Base-by-base conservation (phyloP, 192 early-diverging fungal species). In the Mortierella claussenii region DNA sequence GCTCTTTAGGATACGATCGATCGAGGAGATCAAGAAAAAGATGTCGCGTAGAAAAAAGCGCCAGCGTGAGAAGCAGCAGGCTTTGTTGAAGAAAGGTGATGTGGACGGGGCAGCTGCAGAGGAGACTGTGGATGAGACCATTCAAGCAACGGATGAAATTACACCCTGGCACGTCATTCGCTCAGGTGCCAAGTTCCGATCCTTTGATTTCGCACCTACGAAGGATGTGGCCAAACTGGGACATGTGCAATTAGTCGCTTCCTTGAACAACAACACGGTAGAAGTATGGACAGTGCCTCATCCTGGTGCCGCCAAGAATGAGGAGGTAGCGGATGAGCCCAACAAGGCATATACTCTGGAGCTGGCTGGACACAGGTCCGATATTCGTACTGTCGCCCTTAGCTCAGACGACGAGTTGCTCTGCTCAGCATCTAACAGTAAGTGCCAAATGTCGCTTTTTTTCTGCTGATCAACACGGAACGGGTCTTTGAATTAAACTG, bases 321-420 rank as follows among this genome's bases (percentile, higher is more conserved):
- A 90, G 55, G 89, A 91, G 44, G 84, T 87, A 17, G 75, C 90
- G 59, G 63, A 82, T 3, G 90, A 91, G 58, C 87, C 92, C n/a
- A 74, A 84, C 50, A 84, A 89, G 54, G 63, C 86, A 40, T 85
- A 86, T 53, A 83, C 90, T 10, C 65, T 99, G 28, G 96, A 98
- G 68, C 70, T 94, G 31, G 83, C 85, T 15, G 97, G 97, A 12
- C 97, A 99, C 80, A 87, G 97, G 23, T 87, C 88, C 23, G 97
- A 99, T 79, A 87, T 96, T 33, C 92, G 96, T 36, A 87, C 94
- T 12, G 79, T 99, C 49, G 89, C 94, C n/a, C 80, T 99, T 36
- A 96, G 93, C 68, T 86, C 88, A 8, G 95, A 98, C 80, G 94
- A 95, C 69, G 91, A 93, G 68, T 74, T 96, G 47, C 80, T 98